Conservation (phyloP, 2,329 filamentous ascomycete species). For the Cordyceps fumosorosea region DNA sequence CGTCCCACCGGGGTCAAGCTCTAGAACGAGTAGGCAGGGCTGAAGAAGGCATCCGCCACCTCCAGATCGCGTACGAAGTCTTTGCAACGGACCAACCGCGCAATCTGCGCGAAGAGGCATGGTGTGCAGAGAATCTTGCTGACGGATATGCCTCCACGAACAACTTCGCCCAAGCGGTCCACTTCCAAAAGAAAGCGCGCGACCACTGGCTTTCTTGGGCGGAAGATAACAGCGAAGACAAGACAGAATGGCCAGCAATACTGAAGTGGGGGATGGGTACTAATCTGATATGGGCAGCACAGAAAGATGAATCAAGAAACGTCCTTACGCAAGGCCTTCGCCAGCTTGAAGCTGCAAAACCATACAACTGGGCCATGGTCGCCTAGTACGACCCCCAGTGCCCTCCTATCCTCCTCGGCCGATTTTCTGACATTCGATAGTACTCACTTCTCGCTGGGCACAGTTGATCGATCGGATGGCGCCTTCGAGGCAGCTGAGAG, state of each 20-base stretch:
- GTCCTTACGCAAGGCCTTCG: background rate
- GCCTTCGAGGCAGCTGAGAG: background rate
- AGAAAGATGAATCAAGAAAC: background rate
- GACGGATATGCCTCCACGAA: background rate
- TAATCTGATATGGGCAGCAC: background rate
- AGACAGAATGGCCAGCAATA: background rate
- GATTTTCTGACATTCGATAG: background rate
- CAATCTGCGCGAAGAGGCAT: background rate
- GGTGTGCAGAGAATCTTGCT: background rate
- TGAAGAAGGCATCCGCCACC: background rate
- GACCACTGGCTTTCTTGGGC: background rate
- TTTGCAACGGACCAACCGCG: background rate
- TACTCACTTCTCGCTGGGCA: background rate
- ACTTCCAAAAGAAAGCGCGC: background rate
- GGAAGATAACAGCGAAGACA: background rate
- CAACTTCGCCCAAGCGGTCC: background rate
- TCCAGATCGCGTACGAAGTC: background rate
- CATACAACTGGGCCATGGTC: background rate
- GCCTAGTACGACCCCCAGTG: background rate
- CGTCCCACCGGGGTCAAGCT: background rate
- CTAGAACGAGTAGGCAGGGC: background rate
- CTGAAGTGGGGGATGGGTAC: background rate
- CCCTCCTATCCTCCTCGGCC: background rate
- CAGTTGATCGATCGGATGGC: background rate
- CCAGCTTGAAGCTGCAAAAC: background rate